phyloP scores from a whole-genome alignment of 2,329 filamentous ascomycete genomes.

The Ophiostoma angusticollis region DNA sequence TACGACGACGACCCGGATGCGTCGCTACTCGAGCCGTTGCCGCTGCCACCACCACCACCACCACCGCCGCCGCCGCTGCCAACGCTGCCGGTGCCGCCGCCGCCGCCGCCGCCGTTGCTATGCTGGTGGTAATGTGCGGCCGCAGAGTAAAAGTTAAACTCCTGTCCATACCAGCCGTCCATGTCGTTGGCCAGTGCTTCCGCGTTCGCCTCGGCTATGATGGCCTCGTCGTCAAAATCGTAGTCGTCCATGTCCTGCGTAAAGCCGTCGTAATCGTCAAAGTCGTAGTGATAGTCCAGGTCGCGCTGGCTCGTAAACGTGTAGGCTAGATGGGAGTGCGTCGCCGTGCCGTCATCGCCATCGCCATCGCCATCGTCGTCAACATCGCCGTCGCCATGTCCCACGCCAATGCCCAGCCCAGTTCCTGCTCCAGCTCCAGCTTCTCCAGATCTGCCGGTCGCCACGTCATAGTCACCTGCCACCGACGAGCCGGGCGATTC shows the following conservation, averaged over 20 bases:
- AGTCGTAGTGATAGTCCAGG: constrained; percentile 36
- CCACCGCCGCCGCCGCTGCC: not conserved
- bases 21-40: too few relatives aligned
- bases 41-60: constrained; percentile 26
- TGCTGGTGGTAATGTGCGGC: constrained; percentile 28
- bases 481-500: not conserved
- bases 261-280: constrained; percentile 41
- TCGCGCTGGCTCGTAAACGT: constrained; percentile 14
- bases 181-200: constrained; percentile 84
- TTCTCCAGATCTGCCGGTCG: too few relatives aligned
- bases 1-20: not conserved
- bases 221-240: constrained; percentile 70
- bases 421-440: too few relatives aligned
- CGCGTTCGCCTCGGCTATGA: constrained; percentile 91
- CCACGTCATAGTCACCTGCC: not conserved
- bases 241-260: constrained; percentile 43
- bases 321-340: constrained; percentile 10
- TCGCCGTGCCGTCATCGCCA: constrained; percentile 3
- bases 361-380: constrained; percentile 17
- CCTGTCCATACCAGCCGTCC: constrained; percentile 88
- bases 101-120: constrained; percentile 8
- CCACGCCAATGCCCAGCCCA: not conserved
- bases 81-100: constrained; percentile 25
- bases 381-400: not conserved
- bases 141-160: constrained; percentile 88